Evolutionary conservation across 129 eudicot species (phyloP).

Genomic region (Lactuca saligna): DNA sequence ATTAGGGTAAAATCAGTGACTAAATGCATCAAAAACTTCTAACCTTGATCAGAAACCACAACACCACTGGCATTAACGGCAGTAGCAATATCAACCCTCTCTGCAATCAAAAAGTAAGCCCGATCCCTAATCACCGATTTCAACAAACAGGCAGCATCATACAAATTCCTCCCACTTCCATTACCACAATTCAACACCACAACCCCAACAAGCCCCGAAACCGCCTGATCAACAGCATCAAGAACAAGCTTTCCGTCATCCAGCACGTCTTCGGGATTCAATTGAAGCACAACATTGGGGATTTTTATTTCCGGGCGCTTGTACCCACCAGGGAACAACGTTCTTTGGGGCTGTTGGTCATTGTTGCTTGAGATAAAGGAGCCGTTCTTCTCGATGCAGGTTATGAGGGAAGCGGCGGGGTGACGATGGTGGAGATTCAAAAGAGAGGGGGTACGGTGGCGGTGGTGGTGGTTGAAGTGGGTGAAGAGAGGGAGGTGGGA

Average conservation of each 20-base stretch:
- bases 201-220: constrained; percentile 64
- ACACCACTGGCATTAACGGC: constrained; percentile 96
- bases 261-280: constrained; percentile 55
- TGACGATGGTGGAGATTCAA: constrained; percentile 28
- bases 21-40: not conserved
- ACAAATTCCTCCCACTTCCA: constrained; percentile 62
- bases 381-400: constrained; percentile 20
- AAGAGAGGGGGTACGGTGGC: constrained; percentile 32
- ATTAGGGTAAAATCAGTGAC: not conserved
- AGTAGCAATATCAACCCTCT: constrained; percentile 91
- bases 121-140: constrained; percentile 81
- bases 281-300: constrained; percentile 64
- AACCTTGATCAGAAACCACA: constrained; percentile 92
- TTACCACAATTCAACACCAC: constrained; percentile 66
- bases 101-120: constrained; percentile 75
- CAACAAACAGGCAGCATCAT: constrained; percentile 85
- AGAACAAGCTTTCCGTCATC: constrained; percentile 40
- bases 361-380: constrained; percentile 13
- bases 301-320: constrained; percentile 83
- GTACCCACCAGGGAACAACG: constrained; percentile 87
- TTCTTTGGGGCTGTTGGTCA: constrained; percentile 44
- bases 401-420: constrained; percentile 13
- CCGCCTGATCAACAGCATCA: constrained; percentile 65
- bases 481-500: constrained; percentile 23
- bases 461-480: constrained; percentile 20